A percentile compares a stretch with the other conserved stretches of the same genome.
Conservation (phyloP, 208 protist species). For the Lotmaria passim region DNA sequence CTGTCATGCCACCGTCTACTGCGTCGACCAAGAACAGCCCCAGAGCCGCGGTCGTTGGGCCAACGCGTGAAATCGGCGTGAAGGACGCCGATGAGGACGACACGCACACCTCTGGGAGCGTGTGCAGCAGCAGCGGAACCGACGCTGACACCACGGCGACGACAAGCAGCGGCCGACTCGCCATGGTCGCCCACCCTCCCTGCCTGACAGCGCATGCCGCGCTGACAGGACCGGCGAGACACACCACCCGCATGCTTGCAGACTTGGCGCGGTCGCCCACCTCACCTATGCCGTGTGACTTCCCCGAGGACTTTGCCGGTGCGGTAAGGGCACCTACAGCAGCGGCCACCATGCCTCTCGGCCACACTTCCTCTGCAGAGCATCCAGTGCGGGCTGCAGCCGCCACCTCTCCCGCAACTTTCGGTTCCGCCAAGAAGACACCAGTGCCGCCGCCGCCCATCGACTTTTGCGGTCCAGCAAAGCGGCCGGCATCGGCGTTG, state of each 20-base stretch:
- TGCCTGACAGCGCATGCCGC: not conserved
- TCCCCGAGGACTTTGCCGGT: constrained; percentile 8
- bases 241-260: not conserved
- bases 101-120: constrained; percentile 30
- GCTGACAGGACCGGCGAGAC: not conserved
- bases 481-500: not conserved
- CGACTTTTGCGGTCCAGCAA: constrained; percentile 11
- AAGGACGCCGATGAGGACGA: constrained; percentile 34
- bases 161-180: not conserved
- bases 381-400: not conserved
- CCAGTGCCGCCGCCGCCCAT: constrained; percentile 26
- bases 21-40: constrained; percentile 1
- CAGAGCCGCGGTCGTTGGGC: not conserved
- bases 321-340: not conserved
- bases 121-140: constrained; percentile 35
- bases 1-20: constrained; percentile 1
- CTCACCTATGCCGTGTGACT: constrained; percentile 13
- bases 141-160: constrained; percentile 2
- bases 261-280: constrained; percentile 5
- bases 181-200: not conserved
- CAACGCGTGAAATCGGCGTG: not conserved
- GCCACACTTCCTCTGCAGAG: not conserved
- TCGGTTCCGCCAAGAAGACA: not conserved
- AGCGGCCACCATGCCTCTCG: not conserved
- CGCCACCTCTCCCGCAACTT: not conserved